Conservation (phyloP, 164 flowering plant species). For the Tetracentron sinense region DNA sequence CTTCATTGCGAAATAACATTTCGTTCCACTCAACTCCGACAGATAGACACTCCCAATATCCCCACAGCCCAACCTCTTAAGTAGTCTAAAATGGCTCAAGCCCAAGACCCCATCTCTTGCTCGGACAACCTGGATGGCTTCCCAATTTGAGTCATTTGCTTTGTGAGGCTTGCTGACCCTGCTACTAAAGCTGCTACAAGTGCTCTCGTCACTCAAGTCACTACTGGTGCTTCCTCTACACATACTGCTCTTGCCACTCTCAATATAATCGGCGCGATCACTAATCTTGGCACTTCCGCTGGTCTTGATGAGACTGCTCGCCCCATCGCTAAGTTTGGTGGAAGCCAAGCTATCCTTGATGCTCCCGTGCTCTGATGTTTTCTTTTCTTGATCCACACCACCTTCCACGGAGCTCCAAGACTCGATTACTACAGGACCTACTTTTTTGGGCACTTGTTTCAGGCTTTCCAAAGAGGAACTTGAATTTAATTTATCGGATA, state of each 20-base stretch:
- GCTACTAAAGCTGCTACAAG: constrained; percentile 78
- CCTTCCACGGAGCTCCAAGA: constrained; percentile 29
- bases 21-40: constrained; percentile 79
- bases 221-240: constrained; percentile 81
- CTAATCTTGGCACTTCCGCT: constrained; percentile 72
- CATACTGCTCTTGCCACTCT: constrained; percentile 85
- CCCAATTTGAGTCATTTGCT: constrained; percentile 85
- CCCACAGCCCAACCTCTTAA: constrained; percentile 85
- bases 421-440: constrained; percentile 28
- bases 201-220: constrained; percentile 87
- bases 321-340: constrained; percentile 66
- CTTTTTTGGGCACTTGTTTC: constrained; percentile 24
- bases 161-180: constrained; percentile 78
- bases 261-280: constrained; percentile 53
- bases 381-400: constrained; percentile 50
- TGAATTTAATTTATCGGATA: constrained; percentile 21
- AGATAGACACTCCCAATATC: constrained; percentile 92
- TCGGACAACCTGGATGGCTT: constrained; percentile 76
- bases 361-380: constrained; percentile 40
- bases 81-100: constrained; percentile 72
- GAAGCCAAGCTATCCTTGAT: constrained; percentile 61
- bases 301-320: constrained; percentile 53
- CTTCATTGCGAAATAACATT: constrained; percentile 82
- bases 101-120: constrained; percentile 65
- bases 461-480: constrained; percentile 17